Base-by-base conservation (phyloP, 2,329 filamentous ascomycete species). In the Calonectria honghensis region DNA sequence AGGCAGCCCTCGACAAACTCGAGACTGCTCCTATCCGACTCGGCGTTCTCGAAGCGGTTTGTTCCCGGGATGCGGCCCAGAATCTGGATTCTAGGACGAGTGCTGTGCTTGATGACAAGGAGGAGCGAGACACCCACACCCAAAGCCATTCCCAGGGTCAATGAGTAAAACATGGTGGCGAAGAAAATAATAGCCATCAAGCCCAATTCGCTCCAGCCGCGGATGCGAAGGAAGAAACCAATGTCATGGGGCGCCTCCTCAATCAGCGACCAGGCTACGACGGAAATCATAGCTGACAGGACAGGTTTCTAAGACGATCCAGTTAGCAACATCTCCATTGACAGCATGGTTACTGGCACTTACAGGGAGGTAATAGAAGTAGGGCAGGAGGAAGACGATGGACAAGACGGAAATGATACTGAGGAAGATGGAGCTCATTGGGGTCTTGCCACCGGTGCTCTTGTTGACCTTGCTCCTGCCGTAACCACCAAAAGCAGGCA, bases 231-330 rank as follows among this genome's bases (percentile, higher is more conserved):
- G 88, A 98, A 99, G 89, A 98, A 99, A 64, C 90, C 88, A 75
- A 99, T 92, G 84, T 99, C 97, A 81, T 97, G 94, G 0, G 97
- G 97, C 16, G 95, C 95, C 88, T 99, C 97, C 87, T 99, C 97
- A 75, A 98, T 94, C 9, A 99, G 90, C 27, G 96, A 97, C 87
- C 94, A 98, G 27, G 97, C 97, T 32, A 99, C 96, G 3, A 98
- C 96, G 18, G 94, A 96, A 75, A 99, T 98, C 92, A 98, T 97
- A 24, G 96, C 91, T 24, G 93, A 98, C 27, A 99, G 90, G 1
- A 98, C 96, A 6, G 95, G 95, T 94, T 98, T 98, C 93, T 97
- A 80, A 13, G 10, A 20, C 57, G 78, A 79, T 39, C 37, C 18
- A 32, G 10, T 11, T 4, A 13, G 16, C 31, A 9, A 4, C 27